phyloP scores from a whole-genome alignment of 2,329 filamentous ascomycete genomes.

The Colletotrichum sp. region DNA sequence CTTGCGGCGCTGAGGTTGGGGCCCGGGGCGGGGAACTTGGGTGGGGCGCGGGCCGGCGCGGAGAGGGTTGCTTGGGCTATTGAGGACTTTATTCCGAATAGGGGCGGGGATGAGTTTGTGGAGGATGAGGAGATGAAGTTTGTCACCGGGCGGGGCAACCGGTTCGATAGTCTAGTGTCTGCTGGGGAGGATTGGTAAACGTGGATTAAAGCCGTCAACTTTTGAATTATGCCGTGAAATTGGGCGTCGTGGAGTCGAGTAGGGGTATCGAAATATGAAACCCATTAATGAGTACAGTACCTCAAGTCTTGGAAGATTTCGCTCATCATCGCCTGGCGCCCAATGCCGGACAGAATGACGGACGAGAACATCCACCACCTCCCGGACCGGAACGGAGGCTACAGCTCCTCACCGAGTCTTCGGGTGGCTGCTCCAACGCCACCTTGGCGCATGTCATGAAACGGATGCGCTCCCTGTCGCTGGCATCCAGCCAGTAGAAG shows the following conservation, averaged over 20 bases:
- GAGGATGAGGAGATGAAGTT: slow-evolving; percentile 18
- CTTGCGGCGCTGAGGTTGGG: slow-evolving; percentile 73
- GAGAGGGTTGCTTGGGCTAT: slow-evolving; percentile 77
- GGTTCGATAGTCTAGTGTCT: slow-evolving; percentile 3
- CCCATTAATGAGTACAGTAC: not conserved
- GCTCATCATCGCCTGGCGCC: not conserved
- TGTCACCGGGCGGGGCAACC: slow-evolving; percentile 19
- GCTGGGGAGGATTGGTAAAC: slow-evolving; percentile 8
- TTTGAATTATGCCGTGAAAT: rapidly evolving
- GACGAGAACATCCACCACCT: not conserved
- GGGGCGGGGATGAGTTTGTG: not conserved
- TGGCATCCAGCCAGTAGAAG: not conserved
- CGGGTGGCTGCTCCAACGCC: not conserved
- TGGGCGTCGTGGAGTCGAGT: not conserved
- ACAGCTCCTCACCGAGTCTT: not conserved
- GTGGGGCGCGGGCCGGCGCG: slow-evolving; percentile 74
- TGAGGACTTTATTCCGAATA: slow-evolving; percentile 56
- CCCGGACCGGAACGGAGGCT: not conserved
- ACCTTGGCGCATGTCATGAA: slow-evolving; percentile 10
- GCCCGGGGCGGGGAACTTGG: slow-evolving; percentile 75
- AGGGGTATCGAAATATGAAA: not conserved
- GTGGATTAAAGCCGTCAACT: not conserved
- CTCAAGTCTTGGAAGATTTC: not conserved
- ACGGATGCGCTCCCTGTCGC: not conserved
- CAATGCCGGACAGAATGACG: not conserved